phyloP scores from a whole-genome alignment of 192 early-diverging fungal species.

The Coemansia sp. region DNA sequence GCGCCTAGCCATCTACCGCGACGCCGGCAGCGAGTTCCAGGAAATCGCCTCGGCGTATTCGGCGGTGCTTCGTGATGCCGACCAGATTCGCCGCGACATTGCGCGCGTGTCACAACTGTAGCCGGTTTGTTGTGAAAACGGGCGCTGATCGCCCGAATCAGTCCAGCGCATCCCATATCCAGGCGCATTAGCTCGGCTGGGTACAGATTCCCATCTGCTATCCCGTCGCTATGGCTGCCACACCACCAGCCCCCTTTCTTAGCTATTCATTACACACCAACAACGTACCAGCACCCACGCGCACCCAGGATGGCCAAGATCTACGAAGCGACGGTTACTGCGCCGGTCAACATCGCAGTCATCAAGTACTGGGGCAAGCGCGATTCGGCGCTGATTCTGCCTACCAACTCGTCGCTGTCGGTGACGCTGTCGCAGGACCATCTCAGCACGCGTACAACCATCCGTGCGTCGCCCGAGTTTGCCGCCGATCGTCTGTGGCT shows the following conservation, averaged over 20 bases:
- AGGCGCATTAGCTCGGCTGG: too few relatives aligned
- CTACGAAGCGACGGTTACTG: conserved; percentile 76
- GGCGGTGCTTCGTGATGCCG: conserved; percentile 20
- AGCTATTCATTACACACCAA: neutral
- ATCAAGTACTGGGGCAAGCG: conserved; percentile 99
- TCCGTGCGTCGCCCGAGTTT: conserved; percentile 64
- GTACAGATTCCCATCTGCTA: neutral
- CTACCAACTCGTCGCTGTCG: conserved; percentile 96
- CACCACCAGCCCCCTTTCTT: neutral
- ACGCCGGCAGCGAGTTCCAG: conserved; percentile 43
- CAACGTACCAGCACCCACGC: neutral
- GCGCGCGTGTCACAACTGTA: conserved; percentile 28
- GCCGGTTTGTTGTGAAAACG: too few relatives aligned
- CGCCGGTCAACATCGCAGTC: conserved; percentile 99
- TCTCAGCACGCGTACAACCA: conserved; percentile 91
- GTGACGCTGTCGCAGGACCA: conserved; percentile 95
- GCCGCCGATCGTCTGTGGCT: conserved; percentile 84
- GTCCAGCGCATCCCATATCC: neutral
- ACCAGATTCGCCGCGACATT: conserved; percentile 38
- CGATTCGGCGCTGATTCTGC: conserved; percentile 81
- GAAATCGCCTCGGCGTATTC: conserved; percentile 41
- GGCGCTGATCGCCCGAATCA: neutral
- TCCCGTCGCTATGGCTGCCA: neutral
- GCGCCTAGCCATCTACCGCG: conserved; percentile 39
- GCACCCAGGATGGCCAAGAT: conserved; percentile 5